Base-by-base conservation (phyloP, 208 protist genomes). In the Leishmania turanica region DNA sequence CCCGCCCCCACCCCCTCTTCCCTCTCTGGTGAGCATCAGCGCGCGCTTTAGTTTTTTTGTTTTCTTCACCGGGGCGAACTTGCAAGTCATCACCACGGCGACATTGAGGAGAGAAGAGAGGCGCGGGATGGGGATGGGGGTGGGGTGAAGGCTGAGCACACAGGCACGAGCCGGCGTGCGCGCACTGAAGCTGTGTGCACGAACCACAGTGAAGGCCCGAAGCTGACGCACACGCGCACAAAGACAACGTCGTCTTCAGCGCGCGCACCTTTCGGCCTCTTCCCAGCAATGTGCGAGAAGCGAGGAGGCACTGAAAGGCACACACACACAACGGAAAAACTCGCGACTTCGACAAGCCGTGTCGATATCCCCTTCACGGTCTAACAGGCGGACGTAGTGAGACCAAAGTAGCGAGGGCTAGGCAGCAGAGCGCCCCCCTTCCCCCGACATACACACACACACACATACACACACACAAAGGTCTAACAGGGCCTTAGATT, bases 401-500 rank as follows among this genome's bases (percentile, higher is more conserved):
- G 40, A 45, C 15, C 40, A 9, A 31, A 70, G 54, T 65, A 51
- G n/a, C 5, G 31, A 49, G 5, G 47, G 6, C 7, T 9, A 51
- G 9, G 37, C 19, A 77, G 37, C 19, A 77, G 40, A 49, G 40
- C 71, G 2, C 27, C 19, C 27, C 27, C n/a, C 45, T 9, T 0
- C 5, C 45, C 45, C 37, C 1, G 1, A 40, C 37, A 40, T 40
- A 40, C 37, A 9, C 42, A 45, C 37, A 9, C 42, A 45, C 42
- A 45, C 45, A 49, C 45, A 49, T 11, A 49, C 45, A 13, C 45
- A 47, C 9, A 31, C 4, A 27, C 34, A 66, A 19, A 27, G 8
- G 66, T 81, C 62, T 1, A 27, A 68, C 62, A 40, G 4, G 15
- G 31, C 31, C 5, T 73, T 89, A 94, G 4, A 97, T 37, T 0